Percentiles rank a stretch among this genome's conserved stretches.
These are phyloP conservation scores for Sphagnurus paluster DNA, from an alignment of 1,284 basidiomycete species.

Conservation along the genomic window DNA sequence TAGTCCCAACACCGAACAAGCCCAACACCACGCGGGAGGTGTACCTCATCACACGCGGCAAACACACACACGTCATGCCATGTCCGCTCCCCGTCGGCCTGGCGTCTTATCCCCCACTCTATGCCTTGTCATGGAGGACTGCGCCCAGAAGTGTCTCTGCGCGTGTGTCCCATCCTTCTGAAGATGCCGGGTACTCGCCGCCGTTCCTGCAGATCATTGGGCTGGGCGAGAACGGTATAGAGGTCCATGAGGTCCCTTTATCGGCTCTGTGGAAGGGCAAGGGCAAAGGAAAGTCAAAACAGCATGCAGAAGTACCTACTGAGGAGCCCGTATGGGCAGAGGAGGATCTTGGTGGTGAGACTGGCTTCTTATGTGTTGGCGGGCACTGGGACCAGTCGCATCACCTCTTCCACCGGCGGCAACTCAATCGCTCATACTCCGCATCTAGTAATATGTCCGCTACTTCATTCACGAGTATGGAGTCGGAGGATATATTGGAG, in stretches of 20 bases:
- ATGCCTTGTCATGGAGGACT: conserved; percentile 57
- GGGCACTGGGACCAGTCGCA: conserved; percentile 69
- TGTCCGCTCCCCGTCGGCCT: conserved; percentile 63
- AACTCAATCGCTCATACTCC: conserved; percentile 40
- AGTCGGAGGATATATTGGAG: conserved; percentile 48
- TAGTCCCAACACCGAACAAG: conserved; percentile 44
- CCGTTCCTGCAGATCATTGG: conserved; percentile 66
- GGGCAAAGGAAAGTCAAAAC: conserved; percentile 41
- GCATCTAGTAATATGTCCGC: conserved; percentile 42
- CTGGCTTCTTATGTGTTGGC: conserved; percentile 61
- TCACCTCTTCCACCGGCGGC: conserved; percentile 36
- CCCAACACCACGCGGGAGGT: conserved; percentile 38
- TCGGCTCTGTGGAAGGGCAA: conserved; percentile 45
- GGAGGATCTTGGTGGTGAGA: conserved; percentile 62
- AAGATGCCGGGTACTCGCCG: conserved; percentile 28
- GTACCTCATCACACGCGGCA: conserved; percentile 68
- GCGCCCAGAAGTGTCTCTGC: conserved; percentile 55
- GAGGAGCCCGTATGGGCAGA: conserved; percentile 53
- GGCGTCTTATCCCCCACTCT: conserved; percentile 47
- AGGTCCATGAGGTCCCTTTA: conserved; percentile 65
- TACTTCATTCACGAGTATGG: conserved; percentile 48
- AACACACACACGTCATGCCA: conserved; percentile 64
- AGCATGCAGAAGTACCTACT: no score
- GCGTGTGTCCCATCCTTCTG: conserved; percentile 44
- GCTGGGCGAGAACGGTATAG: conserved; percentile 65